Evolutionary conservation across 2,329 filamentous ascomycete species (phyloP).

Genomic region (Colletotrichum lupini): DNA sequence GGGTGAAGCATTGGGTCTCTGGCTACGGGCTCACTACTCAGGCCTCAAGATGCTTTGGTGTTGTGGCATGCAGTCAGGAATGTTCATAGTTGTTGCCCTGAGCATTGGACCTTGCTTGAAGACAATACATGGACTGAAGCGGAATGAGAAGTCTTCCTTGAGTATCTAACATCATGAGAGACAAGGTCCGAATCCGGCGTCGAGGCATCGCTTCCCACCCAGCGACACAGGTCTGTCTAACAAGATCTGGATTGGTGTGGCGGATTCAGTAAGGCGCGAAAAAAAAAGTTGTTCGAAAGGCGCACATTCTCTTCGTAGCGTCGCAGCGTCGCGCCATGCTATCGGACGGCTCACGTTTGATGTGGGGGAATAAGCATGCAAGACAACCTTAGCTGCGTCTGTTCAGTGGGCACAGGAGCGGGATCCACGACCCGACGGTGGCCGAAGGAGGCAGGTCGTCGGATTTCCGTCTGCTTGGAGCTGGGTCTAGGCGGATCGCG

Average conservation of each 20-base stretch:
- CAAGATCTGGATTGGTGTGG: neutral
- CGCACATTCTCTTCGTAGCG: neutral
- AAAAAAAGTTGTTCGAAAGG: neutral
- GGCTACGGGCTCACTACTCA: no score
- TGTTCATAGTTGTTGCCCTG: neutral
- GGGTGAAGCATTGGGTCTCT: neutral
- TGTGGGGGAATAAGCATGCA: conserved; percentile 32
- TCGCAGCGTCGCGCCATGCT: neutral
- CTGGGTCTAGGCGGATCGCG: neutral
- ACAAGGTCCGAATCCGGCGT: neutral
- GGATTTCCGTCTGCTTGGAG: neutral
- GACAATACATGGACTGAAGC: neutral
- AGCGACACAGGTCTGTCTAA: neutral
- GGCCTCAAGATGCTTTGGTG: neutral
- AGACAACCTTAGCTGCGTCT: conserved; percentile 27
- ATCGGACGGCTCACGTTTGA: conserved; percentile 3
- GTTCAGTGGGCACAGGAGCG: conserved; percentile 22
- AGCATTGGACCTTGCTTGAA: neutral
- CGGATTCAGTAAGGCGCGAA: neutral
- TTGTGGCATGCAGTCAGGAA: no score
- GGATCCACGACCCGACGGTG: conserved; percentile 1
- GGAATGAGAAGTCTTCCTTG: neutral
- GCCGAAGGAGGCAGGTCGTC: conserved; percentile 25
- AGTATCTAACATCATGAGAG: neutral
- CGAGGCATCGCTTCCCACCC: neutral